These are phyloP conservation scores for Silene vulgaris DNA, from an alignment of 179 eudicot species.

Conservation along the genomic window DNA sequence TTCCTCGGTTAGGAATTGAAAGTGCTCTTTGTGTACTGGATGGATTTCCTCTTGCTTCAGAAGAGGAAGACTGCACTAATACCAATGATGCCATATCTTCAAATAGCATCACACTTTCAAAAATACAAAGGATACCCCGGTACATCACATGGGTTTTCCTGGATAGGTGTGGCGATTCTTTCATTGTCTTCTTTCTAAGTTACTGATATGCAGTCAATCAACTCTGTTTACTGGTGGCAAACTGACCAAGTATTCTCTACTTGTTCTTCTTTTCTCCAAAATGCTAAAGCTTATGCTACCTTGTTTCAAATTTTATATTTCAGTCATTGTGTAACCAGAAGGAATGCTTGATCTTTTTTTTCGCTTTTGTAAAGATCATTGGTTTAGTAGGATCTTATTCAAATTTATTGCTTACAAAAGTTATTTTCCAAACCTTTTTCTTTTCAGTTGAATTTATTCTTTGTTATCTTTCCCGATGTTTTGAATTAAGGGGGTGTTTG, in stretches of 20 bases:
- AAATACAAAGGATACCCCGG: constrained; percentile 58
- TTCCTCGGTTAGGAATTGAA: constrained; percentile 46
- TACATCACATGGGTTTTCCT: constrained; percentile 83
- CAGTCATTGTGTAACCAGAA: background rate
- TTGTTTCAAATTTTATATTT: background rate
- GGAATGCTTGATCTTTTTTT: background rate
- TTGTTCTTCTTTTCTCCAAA: background rate
- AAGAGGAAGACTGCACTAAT: constrained; percentile 41
- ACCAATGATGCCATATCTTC: constrained; percentile 46
- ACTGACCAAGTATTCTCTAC: background rate
- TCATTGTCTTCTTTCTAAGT: background rate
- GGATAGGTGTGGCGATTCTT: constrained; percentile 43
- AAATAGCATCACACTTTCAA: constrained; percentile 54
- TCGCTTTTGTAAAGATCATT: background rate
- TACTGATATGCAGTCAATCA: background rate
- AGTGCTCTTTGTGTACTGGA: constrained; percentile 41
- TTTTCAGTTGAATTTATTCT: background rate
- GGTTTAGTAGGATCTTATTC: background rate
- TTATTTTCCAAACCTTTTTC: too few species aligned
- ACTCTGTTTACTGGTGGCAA: constrained; percentile 3
- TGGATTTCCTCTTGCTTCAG: constrained; percentile 45
- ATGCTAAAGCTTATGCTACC: constrained; percentile 8
- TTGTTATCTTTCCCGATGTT: background rate
- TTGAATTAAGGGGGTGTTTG: background rate
- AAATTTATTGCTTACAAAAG: background rate